Conservation (phyloP, 1,139 yeast species). For the Suhomyces bokatorum region DNA sequence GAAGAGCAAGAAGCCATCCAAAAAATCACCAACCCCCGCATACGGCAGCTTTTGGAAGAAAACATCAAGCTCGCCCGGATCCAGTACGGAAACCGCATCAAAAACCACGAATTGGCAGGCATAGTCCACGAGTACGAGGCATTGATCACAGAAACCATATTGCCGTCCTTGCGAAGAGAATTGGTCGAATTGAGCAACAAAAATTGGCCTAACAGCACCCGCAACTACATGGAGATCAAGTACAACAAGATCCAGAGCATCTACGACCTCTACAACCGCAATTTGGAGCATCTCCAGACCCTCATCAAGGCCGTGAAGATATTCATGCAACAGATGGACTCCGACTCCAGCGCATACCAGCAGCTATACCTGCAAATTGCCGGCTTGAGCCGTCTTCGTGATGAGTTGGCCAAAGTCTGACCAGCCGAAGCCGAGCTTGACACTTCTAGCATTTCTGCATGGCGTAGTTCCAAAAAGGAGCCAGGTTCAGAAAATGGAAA, state of each 20-base stretch:
- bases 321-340: conserved; percentile 9
- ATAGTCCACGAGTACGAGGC: conserved; percentile 32
- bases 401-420: neutral
- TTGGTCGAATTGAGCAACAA: conserved; percentile 13
- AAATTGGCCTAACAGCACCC: conserved; percentile 1
- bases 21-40: conserved; percentile 2
- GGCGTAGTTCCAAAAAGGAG: no score
- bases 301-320: conserved; percentile 9
- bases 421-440: no score
- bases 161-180: conserved; percentile 33
- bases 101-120: conserved; percentile 26
- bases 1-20: neutral
- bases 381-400: conserved; percentile 5
- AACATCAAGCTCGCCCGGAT: conserved; percentile 27
- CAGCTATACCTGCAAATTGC: conserved; percentile 15
- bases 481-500: no score
- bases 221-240: conserved; percentile 21
- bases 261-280: conserved; percentile 13
- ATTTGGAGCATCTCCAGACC: conserved; percentile 12
- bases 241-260: conserved; percentile 10
- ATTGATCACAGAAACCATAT: conserved; percentile 26
- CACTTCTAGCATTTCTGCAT: neutral
- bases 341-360: conserved; percentile 7
- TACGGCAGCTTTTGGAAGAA: conserved; percentile 24
- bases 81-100: conserved; percentile 18